Evolutionary conservation across 2,329 filamentous ascomycete species (phyloP).

Genomic region (Beauveria australis): DNA sequence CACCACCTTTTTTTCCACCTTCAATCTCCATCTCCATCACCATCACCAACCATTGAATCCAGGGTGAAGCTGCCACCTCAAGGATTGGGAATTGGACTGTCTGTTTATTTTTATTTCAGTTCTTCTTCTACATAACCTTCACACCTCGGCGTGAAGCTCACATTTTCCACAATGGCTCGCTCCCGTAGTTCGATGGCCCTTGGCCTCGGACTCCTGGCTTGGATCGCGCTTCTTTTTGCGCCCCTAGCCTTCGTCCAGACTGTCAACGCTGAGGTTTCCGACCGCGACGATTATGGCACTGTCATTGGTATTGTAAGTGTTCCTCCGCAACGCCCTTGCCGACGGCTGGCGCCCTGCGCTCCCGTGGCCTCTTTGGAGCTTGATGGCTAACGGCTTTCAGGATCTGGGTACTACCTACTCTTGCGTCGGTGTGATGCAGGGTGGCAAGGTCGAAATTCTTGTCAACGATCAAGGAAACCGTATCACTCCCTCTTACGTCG

Average conservation of each 20-base stretch:
- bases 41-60: slow-evolving; percentile 18
- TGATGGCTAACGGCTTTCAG: slow-evolving; percentile 26
- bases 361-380: neutral
- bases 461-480: slow-evolving; percentile 96
- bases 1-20: slow-evolving; percentile 19
- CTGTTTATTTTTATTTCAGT: slow-evolving; percentile 16
- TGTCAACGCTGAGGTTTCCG: slow-evolving; percentile 53
- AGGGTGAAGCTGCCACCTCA: slow-evolving; percentile 23
- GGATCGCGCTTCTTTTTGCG: slow-evolving; percentile 82
- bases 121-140: slow-evolving; percentile 11
- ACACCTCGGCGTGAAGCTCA: slow-evolving; percentile 14
- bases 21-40: slow-evolving; percentile 21
- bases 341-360: neutral
- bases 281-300: slow-evolving; percentile 72
- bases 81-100: slow-evolving; percentile 20
- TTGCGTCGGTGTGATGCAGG: slow-evolving; percentile 93
- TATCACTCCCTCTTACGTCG: slow-evolving; percentile 91
- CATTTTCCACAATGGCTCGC: slow-evolving; percentile 37
- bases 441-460: slow-evolving; percentile 90
- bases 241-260: slow-evolving; percentile 78
- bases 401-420: slow-evolving; percentile 84
- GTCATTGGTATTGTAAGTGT: slow-evolving; percentile 77
- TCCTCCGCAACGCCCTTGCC: neutral
- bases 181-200: slow-evolving; percentile 64
- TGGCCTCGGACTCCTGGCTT: slow-evolving; percentile 83